Conservation (phyloP, 1,139 yeast genomes). For the Yamadazyma taylorii region DNA sequence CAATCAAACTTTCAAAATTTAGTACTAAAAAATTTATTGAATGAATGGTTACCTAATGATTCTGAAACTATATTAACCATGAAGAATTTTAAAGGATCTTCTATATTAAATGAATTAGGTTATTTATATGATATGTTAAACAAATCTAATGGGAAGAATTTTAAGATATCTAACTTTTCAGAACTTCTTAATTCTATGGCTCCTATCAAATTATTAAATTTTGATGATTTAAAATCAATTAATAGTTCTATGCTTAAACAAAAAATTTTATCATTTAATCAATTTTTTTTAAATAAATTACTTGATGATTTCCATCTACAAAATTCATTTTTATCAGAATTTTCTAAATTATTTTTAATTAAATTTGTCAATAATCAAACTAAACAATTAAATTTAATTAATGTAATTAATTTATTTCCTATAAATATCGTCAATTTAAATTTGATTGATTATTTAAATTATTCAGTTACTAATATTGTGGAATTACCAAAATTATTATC, state of each 20-base stretch:
- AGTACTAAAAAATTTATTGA: constrained; percentile 53
- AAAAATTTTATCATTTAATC: constrained; percentile 55
- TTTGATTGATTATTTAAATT: constrained; percentile 54
- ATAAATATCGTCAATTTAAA: constrained; percentile 5
- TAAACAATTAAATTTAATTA: constrained; percentile 16
- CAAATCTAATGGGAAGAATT: constrained; percentile 72
- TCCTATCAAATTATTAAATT: constrained; percentile 47
- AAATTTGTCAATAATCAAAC: constrained; percentile 35
- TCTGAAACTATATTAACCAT: constrained; percentile 23
- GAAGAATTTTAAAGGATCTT: constrained; percentile 45
- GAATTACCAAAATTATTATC: constrained; percentile 68
- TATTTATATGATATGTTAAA: constrained; percentile 88
- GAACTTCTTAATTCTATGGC: constrained; percentile 50
- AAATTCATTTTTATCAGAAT: constrained; percentile 16
- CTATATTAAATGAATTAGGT: constrained; percentile 78
- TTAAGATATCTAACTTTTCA: constrained; percentile 71
- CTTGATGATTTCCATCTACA: constrained; percentile 47
- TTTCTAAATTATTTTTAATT: constrained; percentile 24
- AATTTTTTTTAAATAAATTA: constrained; percentile 55
- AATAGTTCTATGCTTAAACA: constrained; percentile 36
- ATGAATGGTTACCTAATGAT: constrained; percentile 56
- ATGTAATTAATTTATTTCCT: constrained; percentile 18
- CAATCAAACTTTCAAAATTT: constrained; percentile 70
- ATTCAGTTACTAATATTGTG: constrained; percentile 36
- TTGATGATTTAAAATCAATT: constrained; percentile 43